Evolutionary conservation across 495 filamentous ascomycete genomes (phyloP).

Genomic region (Penicillium canescens): DNA sequence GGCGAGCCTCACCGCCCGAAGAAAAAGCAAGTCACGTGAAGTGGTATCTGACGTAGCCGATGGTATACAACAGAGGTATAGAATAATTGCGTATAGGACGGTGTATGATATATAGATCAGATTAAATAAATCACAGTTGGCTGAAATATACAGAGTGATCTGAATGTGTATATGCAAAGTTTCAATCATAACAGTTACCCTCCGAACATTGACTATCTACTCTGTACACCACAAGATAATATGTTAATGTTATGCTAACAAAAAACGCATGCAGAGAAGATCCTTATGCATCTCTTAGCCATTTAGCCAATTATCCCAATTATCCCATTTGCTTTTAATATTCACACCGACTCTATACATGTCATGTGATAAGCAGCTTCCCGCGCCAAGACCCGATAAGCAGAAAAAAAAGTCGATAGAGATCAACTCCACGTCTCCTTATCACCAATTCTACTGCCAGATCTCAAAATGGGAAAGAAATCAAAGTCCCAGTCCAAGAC

Average conservation of each 20-base stretch:
- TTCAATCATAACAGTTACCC: too few species aligned
- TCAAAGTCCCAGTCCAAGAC: slow-evolving; percentile 35
- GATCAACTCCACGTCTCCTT: slow-evolving; percentile 7
- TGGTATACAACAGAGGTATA: not conserved
- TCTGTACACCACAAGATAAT: not conserved
- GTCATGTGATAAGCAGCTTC: slow-evolving; percentile 26
- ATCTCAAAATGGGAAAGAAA: slow-evolving; percentile 42
- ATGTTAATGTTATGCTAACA: not conserved
- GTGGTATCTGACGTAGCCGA: slow-evolving; percentile 24
- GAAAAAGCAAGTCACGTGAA: slow-evolving; percentile 24
- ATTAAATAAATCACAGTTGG: too few species aligned
- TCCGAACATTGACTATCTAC: not conserved
- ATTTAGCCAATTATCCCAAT: not conserved
- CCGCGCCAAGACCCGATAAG: slow-evolving; percentile 34
- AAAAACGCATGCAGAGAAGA: not conserved
- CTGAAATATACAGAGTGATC: too few species aligned
- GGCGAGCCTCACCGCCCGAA: slow-evolving; percentile 35
- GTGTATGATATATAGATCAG: too few species aligned
- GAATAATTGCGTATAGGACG: too few species aligned
- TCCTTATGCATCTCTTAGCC: not conserved
- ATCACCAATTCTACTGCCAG: not conserved
- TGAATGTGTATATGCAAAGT: too few species aligned
- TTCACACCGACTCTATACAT: not conserved
- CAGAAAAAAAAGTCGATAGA: slow-evolving; percentile 30
- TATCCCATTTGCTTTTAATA: too few species aligned